A percentile compares a stretch with the other conserved stretches of the same genome.
Conservation (phyloP, 768 basidiomycete genomes). For the Tulasnella sp. region DNA sequence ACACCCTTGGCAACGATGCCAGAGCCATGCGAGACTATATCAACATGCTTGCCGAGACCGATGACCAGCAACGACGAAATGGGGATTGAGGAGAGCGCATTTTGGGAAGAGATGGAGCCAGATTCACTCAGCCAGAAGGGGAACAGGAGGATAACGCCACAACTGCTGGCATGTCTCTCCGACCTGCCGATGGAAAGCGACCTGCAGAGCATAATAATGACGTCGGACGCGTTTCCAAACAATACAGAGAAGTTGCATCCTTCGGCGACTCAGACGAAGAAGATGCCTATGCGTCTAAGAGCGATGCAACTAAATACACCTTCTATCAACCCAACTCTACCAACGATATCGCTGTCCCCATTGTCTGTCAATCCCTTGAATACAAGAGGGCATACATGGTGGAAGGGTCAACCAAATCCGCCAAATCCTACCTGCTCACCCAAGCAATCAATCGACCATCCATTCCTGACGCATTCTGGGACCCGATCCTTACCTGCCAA, state of each 20-base stretch:
- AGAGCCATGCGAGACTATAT: neutral
- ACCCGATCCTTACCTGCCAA: constrained; percentile 9
- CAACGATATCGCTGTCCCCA: neutral
- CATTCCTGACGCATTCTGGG: constrained; percentile 20
- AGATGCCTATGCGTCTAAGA: neutral
- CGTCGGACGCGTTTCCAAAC: neutral
- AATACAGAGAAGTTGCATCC: neutral
- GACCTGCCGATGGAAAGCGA: neutral
- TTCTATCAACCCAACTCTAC: neutral
- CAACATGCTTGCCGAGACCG: neutral
- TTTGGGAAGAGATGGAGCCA: neutral
- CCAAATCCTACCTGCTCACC: neutral
- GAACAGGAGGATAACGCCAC: neutral
- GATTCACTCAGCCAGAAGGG: neutral
- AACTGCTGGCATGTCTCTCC: neutral
- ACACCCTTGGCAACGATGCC: neutral
- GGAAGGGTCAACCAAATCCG: constrained; percentile 5
- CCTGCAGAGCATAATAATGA: neutral
- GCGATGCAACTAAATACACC: neutral
- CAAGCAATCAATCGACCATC: neutral
- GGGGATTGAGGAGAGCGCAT: neutral
- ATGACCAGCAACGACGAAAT: neutral
- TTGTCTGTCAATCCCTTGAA: neutral
- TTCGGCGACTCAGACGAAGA: neutral
- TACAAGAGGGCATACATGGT: neutral